Base-by-base conservation (phyloP, 495 filamentous ascomycete genomes). In the Neurospora hispaniola region DNA sequence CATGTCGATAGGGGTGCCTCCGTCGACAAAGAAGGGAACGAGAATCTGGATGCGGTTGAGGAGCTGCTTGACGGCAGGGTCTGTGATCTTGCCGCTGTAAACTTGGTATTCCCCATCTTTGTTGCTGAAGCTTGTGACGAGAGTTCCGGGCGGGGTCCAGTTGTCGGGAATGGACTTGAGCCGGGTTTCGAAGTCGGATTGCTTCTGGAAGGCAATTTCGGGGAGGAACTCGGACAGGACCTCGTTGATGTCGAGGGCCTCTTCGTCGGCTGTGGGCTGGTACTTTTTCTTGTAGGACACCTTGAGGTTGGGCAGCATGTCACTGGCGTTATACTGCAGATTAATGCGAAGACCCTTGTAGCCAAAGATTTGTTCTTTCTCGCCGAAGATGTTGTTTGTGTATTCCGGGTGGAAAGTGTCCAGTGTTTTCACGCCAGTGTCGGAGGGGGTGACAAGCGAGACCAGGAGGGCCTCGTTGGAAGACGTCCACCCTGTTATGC, bases 381-480 rank as follows among this genome's bases (percentile, higher is more conserved):
- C 90, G 77, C 94, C 95, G 77, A 98, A 98, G 72, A 99, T 92
- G 0, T 91, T 83, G 80, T 97, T 97, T 23, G 94, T 97, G 80
- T 95, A 96, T 76, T 87, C 87, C 2, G 96, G 96, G 72, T 92
- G 86, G 82, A 98, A 98, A 71, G 85, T 86, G 23, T 86, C 84
- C 41, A 91, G 76, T 5, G 86, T 88, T 76, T 88, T 88, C 23
- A 88, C 83, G 72, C 85, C 86, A 43, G 84, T 78, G 8, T 85
- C 79, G 14, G 83, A 81, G 1, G 91, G 87, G 74, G 86, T 85
- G 48, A 94, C 85, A 62, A 96, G 81, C 11, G 91, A 91, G 75
- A 96, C 85, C 38, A 87, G 81, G 39, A 95, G 75, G 75, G 91
- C 91, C 80, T 94, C 88, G 76, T 91, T 95, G 75, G 93, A 87